Base-by-base conservation (phyloP, 2,329 filamentous ascomycete species). In the Xylariaceae sp. region DNA sequence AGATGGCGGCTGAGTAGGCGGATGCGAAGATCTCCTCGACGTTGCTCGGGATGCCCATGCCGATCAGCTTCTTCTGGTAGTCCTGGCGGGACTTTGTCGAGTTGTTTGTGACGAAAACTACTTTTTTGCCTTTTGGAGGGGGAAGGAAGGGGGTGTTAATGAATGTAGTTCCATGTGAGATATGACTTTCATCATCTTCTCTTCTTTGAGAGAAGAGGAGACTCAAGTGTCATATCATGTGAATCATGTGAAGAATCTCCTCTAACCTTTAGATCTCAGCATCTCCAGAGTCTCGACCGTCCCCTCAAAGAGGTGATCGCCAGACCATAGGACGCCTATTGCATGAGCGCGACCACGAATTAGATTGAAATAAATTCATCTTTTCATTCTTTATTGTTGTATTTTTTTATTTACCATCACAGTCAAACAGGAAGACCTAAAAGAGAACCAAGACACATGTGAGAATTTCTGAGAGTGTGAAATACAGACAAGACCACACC, bases 61-160 rank as follows among this genome's bases (percentile, higher is more conserved):
- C 78, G 51, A 88, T 85, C 61, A 99, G 87, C 72, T 97, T 99
- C 79, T 93, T 91, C 74, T 89, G 88, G 76, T 99, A 99, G 73
- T 97, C 92, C 53, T 83, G 80, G 58, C 94, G 88, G 9, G 93
- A 96, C 74, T 99, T 99, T 59, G 94, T 97, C 71, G 92, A 97
- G 79, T 99, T 99, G 78, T 99, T 99, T 47, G 94, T 99, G 55
- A 99, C 94, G 72, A 99, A 99, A 57, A 99, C 87, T 39, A 94
- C 83, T 72, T 88, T 88, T 76, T 99, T 99, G 72, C 90, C 92
- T 94, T 42, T 4, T 48, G 11, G 6, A n/a, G 13, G 42, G 42
- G 37, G 2, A 48, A 47, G 55, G 48, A 51, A 61, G 39, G 44
- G 34, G 5, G 49, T 11, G 17, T 6, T 51, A 23, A 51, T 51